A percentile compares a stretch with the other conserved stretches of the same genome.
Conservation (phyloP, 2,329 filamentous ascomycete species). For the Diaporthe caulivora region DNA sequence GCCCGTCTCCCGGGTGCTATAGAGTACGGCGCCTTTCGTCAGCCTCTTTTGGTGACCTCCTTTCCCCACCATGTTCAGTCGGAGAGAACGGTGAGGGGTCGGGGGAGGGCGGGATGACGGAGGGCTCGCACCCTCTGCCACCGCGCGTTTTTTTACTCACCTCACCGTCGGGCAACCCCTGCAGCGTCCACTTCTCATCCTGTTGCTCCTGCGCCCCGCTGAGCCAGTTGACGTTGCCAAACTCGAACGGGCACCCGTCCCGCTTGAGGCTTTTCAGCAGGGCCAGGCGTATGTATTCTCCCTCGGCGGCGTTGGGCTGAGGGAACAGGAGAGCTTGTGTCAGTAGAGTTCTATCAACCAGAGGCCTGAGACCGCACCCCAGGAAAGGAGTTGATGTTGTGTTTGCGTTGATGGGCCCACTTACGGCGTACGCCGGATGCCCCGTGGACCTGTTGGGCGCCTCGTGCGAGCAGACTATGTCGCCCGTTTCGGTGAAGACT, state of each 20-base stretch:
- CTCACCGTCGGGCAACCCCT: slow-evolving; percentile 4
- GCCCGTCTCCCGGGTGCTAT: background rate
- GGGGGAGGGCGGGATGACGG: no score
- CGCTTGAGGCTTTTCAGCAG: slow-evolving; percentile 7
- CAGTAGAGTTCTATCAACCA: no score
- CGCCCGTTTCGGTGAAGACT: slow-evolving; percentile 12
- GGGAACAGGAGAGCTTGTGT: background rate
- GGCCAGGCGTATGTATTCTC: slow-evolving; percentile 10
- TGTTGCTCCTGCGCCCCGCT: slow-evolving; percentile 20
- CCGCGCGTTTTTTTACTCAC: background rate
- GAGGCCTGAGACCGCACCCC: no score
- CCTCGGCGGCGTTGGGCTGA: background rate
- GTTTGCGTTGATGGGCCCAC: background rate
- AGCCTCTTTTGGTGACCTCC: background rate
- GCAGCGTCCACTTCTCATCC: slow-evolving; percentile 18
- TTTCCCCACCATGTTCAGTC: no score
- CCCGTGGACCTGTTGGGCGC: background rate
- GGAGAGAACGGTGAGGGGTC: no score
- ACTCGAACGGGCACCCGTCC: background rate
- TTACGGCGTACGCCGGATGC: background rate
- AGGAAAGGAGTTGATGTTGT: no score
- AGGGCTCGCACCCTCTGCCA: no score
- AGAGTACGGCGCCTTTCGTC: background rate
- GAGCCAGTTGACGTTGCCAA: slow-evolving; percentile 10
- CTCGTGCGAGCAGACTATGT: slow-evolving; percentile 3